These are phyloP conservation scores for Hypoxylon sp. DNA, from an alignment of 2,329 filamentous ascomycete genomes.

Conservation along the genomic window DNA sequence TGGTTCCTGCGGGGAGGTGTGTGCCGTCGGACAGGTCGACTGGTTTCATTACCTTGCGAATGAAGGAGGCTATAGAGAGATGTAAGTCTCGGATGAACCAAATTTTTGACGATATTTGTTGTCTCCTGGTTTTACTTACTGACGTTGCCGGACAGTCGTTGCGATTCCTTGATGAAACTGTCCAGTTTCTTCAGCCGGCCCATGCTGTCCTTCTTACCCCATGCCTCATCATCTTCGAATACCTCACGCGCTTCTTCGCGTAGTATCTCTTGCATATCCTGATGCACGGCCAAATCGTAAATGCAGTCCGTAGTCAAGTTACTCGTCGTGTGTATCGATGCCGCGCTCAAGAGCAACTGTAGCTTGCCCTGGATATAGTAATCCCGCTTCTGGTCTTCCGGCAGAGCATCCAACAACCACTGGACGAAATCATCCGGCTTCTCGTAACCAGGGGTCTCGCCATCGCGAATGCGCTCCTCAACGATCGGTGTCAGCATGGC, in stretches of 20 bases:
- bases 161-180: slow-evolving; percentile 59
- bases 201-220: slow-evolving; percentile 56
- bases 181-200: slow-evolving; percentile 59
- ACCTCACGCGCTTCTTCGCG: slow-evolving; percentile 65
- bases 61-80: slow-evolving; percentile 59
- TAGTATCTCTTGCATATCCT: slow-evolving; percentile 65
- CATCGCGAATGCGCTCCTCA: slow-evolving; percentile 61
- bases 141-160: slow-evolving; percentile 55
- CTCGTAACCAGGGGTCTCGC: slow-evolving; percentile 57
- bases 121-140: slow-evolving; percentile 50
- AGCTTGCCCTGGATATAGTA: slow-evolving; percentile 59
- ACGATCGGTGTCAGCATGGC: slow-evolving; percentile 63
- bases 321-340: slow-evolving; percentile 68
- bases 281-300: slow-evolving; percentile 66
- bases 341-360: slow-evolving; percentile 62
- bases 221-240: slow-evolving; percentile 56
- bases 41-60: slow-evolving; percentile 65
- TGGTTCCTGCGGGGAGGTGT: slow-evolving; percentile 61
- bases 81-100: slow-evolving; percentile 19
- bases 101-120: too few relatives aligned
- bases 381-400: slow-evolving; percentile 56
- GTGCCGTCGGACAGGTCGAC: slow-evolving; percentile 70
- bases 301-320: slow-evolving; percentile 64
- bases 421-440: slow-evolving; percentile 64
- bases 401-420: slow-evolving; percentile 61